Evolutionary conservation across 2,329 filamentous ascomycete species (phyloP), one percentile per base, ranked within the genome.

Genomic region (Calonectria fujianensis): DNA sequence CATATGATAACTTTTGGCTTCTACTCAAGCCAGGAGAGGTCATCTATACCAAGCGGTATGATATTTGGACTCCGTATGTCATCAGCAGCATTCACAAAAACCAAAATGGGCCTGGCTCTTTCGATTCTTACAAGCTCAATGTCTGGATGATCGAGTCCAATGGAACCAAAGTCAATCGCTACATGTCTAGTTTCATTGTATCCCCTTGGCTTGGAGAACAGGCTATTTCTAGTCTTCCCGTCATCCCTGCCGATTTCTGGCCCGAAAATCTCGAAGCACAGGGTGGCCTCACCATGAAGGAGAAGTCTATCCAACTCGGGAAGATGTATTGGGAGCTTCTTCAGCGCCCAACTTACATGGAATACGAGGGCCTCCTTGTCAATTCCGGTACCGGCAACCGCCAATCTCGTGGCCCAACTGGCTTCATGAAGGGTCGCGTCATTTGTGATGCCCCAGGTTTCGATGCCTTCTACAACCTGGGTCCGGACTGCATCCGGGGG

Each of bases 261-360:
- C 82, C 79, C 0, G 86, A 87, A 4, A 80, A 85, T 32, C 75
- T 85, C 2, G 78, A 79, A 5, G 78, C 82, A 5, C 83, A 84
- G 59, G 79, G 75, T 24, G 81, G 82, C n/a, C 69, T 78, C 27
- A 75, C 81, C n/a, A 85, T 85, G 77, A 80, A 81, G 8, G 81
- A 85, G 74, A 84, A 84, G 77, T 85, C 85, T 64, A 82, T 88
- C 69, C 79, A 79, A 31, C 81, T 88, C 14, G 88, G 88, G 11
- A 86, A 83, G 78, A 63, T 84, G n/a, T 87, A 85, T 80, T 90
- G 88, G 88, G 85, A 88, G 20, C 84, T 90, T 9, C 82, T 86
- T 31, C 86, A 89, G 76, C 82, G 83, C 13, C 87, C 87, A 0
- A 84, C 82, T 0, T 89, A 89, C 74, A 88, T 87, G 84, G 84